Conservation (phyloP, 805 yeast species). For the Grigorovia jiainica region DNA sequence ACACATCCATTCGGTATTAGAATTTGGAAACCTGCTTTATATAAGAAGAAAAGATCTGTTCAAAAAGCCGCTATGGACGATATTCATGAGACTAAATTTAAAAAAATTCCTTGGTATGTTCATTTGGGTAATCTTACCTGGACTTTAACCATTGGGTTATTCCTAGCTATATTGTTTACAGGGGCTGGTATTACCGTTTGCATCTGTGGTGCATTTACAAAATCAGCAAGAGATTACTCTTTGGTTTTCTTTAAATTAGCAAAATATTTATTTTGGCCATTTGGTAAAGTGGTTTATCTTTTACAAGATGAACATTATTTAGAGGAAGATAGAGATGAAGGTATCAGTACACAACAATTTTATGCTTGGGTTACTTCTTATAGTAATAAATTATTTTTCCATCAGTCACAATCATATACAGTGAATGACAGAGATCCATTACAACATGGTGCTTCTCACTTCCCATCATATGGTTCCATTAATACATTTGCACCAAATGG, state of each 20-base stretch:
- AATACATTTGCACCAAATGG: background rate
- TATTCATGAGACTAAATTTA: constrained; percentile 65
- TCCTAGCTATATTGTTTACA: constrained; percentile 39
- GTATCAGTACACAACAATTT: constrained; percentile 75
- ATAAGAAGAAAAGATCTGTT: constrained; percentile 86
- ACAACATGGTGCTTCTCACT: constrained; percentile 4
- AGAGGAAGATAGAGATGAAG: constrained; percentile 82
- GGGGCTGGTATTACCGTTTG: constrained; percentile 35
- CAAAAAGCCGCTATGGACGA: constrained; percentile 87
- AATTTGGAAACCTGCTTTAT: constrained; percentile 96
- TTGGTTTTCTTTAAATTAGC: constrained; percentile 53
- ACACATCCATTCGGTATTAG: constrained; percentile 98
- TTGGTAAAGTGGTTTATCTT: constrained; percentile 80
- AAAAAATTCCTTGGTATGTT: constrained; percentile 52
- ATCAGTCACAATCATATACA: constrained; percentile 18
- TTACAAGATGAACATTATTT: constrained; percentile 71
- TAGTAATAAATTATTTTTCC: constrained; percentile 69
- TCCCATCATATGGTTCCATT: constrained; percentile 21
- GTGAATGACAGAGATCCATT: constrained; percentile 8
- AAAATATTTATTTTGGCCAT: constrained; percentile 69
- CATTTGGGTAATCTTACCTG: constrained; percentile 62
- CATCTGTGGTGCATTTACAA: constrained; percentile 34
- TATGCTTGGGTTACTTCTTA: constrained; percentile 76
- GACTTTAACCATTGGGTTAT: constrained; percentile 63
- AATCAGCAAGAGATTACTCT: constrained; percentile 53